Conservation (phyloP, 768 basidiomycete species). For the Rhodotorula sphaerocarpa region DNA sequence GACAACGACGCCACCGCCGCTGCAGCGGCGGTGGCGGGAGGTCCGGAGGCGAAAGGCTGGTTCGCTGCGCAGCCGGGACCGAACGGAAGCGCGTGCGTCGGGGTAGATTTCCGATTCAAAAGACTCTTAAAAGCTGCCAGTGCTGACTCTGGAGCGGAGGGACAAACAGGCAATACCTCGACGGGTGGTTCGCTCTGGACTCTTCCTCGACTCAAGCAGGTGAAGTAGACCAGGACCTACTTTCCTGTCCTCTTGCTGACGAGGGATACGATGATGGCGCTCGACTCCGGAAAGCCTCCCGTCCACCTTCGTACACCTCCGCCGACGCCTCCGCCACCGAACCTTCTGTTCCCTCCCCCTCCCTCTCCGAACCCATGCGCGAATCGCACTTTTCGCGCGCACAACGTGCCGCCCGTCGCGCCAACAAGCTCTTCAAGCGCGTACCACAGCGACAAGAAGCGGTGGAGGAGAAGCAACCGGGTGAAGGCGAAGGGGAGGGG, state of each 20-base stretch:
- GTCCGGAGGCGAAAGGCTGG: background rate
- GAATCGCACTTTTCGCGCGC: slow-evolving; percentile 29
- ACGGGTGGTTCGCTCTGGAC: slow-evolving; percentile 21
- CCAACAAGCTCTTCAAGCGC: background rate
- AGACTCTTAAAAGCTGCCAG: background rate
- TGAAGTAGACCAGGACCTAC: background rate
- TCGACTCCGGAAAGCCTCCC: too few species aligned
- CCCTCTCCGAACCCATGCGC: background rate
- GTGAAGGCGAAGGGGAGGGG: too few species aligned
- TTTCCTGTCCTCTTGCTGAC: background rate
- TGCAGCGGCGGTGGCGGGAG: background rate
- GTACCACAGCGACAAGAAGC: too few species aligned
- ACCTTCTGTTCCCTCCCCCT: background rate
- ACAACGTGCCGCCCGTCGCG: slow-evolving; percentile 1
- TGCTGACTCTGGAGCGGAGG: background rate
- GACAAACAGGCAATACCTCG: background rate
- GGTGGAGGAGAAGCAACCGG: too few species aligned
- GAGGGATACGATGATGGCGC: background rate
- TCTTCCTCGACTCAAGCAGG: slow-evolving; percentile 3
- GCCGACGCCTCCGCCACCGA: background rate
- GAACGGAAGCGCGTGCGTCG: slow-evolving; percentile 15
- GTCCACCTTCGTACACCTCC: background rate
- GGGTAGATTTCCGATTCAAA: too few species aligned
- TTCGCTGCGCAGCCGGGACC: slow-evolving; percentile 11
- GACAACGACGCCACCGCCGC: slow-evolving; percentile 2